Conservation (phyloP, 257 asterid species). For the Ocimum tenuiflorum region DNA sequence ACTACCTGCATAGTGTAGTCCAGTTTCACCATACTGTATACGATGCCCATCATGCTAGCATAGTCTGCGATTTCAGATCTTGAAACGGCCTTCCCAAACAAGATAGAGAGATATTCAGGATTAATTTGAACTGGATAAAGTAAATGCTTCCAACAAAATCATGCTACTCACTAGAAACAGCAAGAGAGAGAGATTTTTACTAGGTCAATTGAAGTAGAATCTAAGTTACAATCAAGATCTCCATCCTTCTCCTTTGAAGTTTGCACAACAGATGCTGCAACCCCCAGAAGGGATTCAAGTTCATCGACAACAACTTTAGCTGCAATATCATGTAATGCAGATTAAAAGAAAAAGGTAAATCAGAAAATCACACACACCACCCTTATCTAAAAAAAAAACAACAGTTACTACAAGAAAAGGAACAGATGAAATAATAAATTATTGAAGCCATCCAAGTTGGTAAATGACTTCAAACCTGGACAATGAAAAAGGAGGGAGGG, state of each 20-base stretch:
- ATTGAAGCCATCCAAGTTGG: background rate
- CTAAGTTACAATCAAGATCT: constrained; percentile 20
- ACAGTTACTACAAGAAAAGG: background rate
- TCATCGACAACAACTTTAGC: constrained; percentile 44
- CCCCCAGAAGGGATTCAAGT: constrained; percentile 49
- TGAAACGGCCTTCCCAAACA: constrained; percentile 13
- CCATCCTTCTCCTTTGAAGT: constrained; percentile 28
- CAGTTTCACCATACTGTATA: constrained; percentile 62
- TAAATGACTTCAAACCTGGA: background rate
- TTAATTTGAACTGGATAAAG: background rate
- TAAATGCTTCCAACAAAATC: background rate
- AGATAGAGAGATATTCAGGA: background rate
- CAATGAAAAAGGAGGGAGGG: background rate
- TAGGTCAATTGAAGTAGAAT: constrained; percentile 15
- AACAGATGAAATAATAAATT: background rate
- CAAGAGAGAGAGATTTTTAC: background rate
- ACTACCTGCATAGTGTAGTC: constrained; percentile 86
- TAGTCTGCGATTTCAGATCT: constrained; percentile 41
- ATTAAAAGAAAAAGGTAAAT: background rate
- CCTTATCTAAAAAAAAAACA: background rate
- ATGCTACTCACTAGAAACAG: background rate
- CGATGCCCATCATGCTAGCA: constrained; percentile 54
- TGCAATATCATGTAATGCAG: constrained; percentile 29
- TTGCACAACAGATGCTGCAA: constrained; percentile 37
- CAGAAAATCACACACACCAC: background rate